phyloP scores from a whole-genome alignment of 345 rosid genomes.

The Cardamine occulta region DNA sequence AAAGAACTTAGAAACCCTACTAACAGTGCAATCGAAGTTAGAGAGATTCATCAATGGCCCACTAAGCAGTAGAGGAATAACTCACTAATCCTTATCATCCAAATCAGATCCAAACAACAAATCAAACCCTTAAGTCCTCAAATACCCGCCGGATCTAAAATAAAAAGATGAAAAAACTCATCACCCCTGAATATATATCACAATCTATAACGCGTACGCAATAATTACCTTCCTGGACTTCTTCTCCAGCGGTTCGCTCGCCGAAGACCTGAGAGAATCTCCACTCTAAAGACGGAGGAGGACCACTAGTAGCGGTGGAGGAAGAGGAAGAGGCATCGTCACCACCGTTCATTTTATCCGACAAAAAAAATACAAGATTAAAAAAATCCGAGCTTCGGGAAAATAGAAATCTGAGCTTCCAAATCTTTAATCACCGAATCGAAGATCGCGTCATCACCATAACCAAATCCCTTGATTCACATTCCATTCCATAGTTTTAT shows the following conservation, averaged over 20 bases:
- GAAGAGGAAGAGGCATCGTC: constrained; percentile 51
- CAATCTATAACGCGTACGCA: not conserved
- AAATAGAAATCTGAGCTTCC: constrained; percentile 46
- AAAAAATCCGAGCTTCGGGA: constrained; percentile 26
- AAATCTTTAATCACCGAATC: constrained; percentile 42
- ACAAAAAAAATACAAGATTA: constrained; percentile 17
- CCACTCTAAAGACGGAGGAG: constrained; percentile 70
- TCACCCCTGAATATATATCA: not conserved
- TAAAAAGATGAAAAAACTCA: not conserved
- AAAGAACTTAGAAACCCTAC: constrained; percentile 24
- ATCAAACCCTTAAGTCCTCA: constrained; percentile 49
- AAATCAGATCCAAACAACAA: constrained; percentile 61
- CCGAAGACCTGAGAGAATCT: too few relatives aligned
- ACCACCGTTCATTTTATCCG: constrained; percentile 69
- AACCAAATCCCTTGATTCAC: constrained; percentile 39
- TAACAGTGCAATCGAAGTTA: constrained; percentile 31
- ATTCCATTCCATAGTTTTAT: constrained; percentile 41
- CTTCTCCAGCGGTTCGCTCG: constrained; percentile 87
- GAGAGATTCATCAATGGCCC: constrained; percentile 42
- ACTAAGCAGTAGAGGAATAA: constrained; percentile 38
- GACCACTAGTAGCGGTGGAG: constrained; percentile 44
- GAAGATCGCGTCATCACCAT: constrained; percentile 50
- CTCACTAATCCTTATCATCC: constrained; percentile 52
- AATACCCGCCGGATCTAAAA: constrained; percentile 54
- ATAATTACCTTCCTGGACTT: constrained; percentile 79